These are phyloP conservation scores for Ophiocordyceps camponoti-rufipedis DNA, from an alignment of 2,329 filamentous ascomycete genomes.

Conservation along the genomic window DNA sequence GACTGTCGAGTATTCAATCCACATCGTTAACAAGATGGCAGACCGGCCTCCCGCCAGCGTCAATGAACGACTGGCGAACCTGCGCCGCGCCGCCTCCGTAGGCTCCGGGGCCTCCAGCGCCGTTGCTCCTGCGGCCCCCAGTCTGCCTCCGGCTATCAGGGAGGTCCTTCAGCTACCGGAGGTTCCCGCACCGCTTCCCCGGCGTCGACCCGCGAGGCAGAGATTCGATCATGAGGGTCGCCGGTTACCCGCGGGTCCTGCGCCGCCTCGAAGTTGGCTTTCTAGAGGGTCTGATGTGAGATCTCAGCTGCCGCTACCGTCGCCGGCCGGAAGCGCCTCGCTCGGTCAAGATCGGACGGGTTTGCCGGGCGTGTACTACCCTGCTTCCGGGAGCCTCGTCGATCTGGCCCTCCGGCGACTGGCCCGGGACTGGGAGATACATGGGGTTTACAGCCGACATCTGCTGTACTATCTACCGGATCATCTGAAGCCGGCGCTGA, in stretches of 20 bases:
- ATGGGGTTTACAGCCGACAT: slow-evolving; percentile 36
- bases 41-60: slow-evolving; percentile 23
- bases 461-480: slow-evolving; percentile 37
- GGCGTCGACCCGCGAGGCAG: slow-evolving; percentile 19
- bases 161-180: slow-evolving; percentile 41
- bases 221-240: slow-evolving; percentile 27
- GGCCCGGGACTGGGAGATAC: slow-evolving; percentile 34
- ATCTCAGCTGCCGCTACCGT: neutral
- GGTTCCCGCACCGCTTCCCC: slow-evolving; percentile 30
- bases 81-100: slow-evolving; percentile 28
- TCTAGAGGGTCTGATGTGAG: slow-evolving; percentile 8
- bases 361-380: slow-evolving; percentile 27
- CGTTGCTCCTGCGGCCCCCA: slow-evolving; percentile 22
- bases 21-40: slow-evolving; percentile 4
- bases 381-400: slow-evolving; percentile 27
- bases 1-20: neutral
- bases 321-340: slow-evolving; percentile 6
- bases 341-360: slow-evolving; percentile 6
- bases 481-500: slow-evolving; percentile 29
- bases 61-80: slow-evolving; percentile 39
- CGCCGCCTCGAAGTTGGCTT: slow-evolving; percentile 39
- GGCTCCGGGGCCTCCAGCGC: slow-evolving; percentile 10
- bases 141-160: slow-evolving; percentile 39
- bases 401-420: slow-evolving; percentile 31
- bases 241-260: slow-evolving; percentile 37